phyloP scores from a whole-genome alignment of 441 rosid genomes.

The Gossypium schwendimanii region DNA sequence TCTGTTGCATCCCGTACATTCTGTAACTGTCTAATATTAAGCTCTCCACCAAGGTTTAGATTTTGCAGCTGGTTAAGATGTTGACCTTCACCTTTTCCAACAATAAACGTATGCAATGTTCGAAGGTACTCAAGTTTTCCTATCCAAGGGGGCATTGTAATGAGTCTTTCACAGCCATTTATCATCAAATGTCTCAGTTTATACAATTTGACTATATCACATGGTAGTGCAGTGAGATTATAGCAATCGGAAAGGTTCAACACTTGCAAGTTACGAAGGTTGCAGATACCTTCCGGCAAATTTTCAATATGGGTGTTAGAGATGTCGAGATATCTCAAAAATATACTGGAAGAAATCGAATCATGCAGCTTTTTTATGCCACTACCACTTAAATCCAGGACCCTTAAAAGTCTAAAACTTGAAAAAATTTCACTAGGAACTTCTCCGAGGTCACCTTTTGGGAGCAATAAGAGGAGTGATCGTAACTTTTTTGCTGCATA shows the following conservation, averaged over 20 bases:
- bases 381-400: constrained; percentile 15
- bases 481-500: constrained; percentile 21
- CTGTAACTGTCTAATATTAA: constrained; percentile 9
- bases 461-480: constrained; percentile 14
- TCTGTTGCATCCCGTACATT: constrained; percentile 8
- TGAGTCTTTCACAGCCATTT: constrained; percentile 9
- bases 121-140: constrained; percentile 11
- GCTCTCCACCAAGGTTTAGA: constrained; percentile 18
- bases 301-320: constrained; percentile 11
- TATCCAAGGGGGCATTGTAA: constrained; percentile 10
- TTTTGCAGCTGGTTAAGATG: background rate
- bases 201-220: background rate
- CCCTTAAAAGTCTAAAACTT: constrained; percentile 17
- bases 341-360: constrained; percentile 11
- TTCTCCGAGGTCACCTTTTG: constrained; percentile 15
- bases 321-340: constrained; percentile 21
- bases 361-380: constrained; percentile 12
- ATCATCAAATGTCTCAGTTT: constrained; percentile 15
- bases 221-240: constrained; percentile 17
- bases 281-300: constrained; percentile 13
- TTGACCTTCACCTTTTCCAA: background rate
- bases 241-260: constrained; percentile 16
- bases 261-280: constrained; percentile 13
- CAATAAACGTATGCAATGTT: constrained; percentile 18
- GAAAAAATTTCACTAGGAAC: constrained; percentile 6